These are phyloP conservation scores for Diaporthe sp. DNA, from an alignment of 2,329 filamentous ascomycete species.

Conservation along the genomic window DNA sequence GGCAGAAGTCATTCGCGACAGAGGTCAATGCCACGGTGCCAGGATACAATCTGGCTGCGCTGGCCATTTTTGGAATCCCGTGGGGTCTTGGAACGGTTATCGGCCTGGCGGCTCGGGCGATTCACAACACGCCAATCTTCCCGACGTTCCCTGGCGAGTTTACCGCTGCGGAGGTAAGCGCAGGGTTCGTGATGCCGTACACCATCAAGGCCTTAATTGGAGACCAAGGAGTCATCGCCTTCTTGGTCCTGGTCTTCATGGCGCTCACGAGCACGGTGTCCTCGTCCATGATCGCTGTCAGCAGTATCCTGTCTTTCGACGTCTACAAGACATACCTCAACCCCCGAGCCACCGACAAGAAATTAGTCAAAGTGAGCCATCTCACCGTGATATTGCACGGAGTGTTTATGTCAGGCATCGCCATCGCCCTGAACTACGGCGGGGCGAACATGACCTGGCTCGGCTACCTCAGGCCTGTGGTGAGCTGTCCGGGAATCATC, in stretches of 20 bases:
- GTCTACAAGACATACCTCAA: conserved; percentile 66
- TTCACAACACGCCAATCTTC: conserved; percentile 61
- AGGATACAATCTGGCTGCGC: conserved; percentile 60
- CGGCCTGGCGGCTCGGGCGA: conserved; percentile 58
- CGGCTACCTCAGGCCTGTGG: conserved; percentile 48
- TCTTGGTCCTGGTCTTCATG: conserved; percentile 66
- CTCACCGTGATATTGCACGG: conserved; percentile 62
- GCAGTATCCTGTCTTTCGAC: conserved; percentile 64
- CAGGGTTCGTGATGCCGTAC: conserved; percentile 63
- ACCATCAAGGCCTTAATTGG: conserved; percentile 59
- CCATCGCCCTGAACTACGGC: conserved; percentile 62
- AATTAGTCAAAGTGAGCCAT: conserved; percentile 60
- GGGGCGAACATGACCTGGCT: conserved; percentile 63
- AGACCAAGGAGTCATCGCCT: conserved; percentile 56
- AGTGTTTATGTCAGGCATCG: conserved; percentile 62
- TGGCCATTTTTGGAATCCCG: conserved; percentile 62
- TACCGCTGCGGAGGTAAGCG: conserved; percentile 56
- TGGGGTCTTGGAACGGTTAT: conserved; percentile 63
- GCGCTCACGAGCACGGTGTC: conserved; percentile 64
- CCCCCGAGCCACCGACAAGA: conserved; percentile 57
- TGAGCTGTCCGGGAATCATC: conserved; percentile 55
- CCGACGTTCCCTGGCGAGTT: conserved; percentile 58
- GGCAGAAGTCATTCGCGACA: conserved; percentile 66
- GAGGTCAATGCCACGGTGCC: conserved; percentile 62
- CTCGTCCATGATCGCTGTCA: conserved; percentile 65